These are phyloP conservation scores for Citrullus colocynthis DNA, from an alignment of 306 rosid species.

Conservation along the genomic window DNA sequence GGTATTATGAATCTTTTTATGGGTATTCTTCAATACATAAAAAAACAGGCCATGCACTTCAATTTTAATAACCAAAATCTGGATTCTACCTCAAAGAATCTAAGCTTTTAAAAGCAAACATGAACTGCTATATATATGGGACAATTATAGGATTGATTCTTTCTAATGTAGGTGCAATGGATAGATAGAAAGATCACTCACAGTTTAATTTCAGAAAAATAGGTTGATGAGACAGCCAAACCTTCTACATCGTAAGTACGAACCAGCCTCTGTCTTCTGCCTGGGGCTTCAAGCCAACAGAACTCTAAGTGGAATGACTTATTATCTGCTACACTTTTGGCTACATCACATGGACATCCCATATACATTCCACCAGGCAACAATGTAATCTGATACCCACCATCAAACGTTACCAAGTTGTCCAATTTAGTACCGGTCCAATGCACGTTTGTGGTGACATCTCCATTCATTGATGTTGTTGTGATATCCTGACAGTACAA, in stretches of 20 bases:
- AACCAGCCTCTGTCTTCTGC: slow-evolving; percentile 73
- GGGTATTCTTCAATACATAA: too few species aligned
- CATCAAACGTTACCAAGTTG: slow-evolving; percentile 48
- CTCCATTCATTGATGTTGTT: slow-evolving; percentile 36
- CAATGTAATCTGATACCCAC: slow-evolving; percentile 66
- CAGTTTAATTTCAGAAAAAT: slow-evolving; percentile 51
- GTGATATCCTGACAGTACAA: slow-evolving; percentile 42
- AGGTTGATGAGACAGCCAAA: slow-evolving; percentile 87
- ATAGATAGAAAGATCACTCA: slow-evolving; percentile 14
- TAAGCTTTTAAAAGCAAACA: not conserved
- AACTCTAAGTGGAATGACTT: slow-evolving; percentile 87
- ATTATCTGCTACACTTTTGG: slow-evolving; percentile 57
- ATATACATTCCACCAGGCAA: slow-evolving; percentile 93
- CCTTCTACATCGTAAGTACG: slow-evolving; percentile 87
- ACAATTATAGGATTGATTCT: not conserved
- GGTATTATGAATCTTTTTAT: too few species aligned
- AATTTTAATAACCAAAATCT: not conserved
- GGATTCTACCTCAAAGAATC: not conserved
- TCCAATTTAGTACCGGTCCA: slow-evolving; percentile 68
- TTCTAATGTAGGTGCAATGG: not conserved
- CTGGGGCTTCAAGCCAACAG: slow-evolving; percentile 77
- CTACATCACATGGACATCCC: slow-evolving; percentile 78
- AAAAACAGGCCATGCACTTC: not conserved
- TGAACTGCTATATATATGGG: not conserved
- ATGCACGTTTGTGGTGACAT: slow-evolving; percentile 57